Percentiles rank a stretch among this genome's conserved stretches.
Evolutionary conservation across 2,329 filamentous ascomycete species (phyloP).

Genomic region (Penicillium frequentans): DNA sequence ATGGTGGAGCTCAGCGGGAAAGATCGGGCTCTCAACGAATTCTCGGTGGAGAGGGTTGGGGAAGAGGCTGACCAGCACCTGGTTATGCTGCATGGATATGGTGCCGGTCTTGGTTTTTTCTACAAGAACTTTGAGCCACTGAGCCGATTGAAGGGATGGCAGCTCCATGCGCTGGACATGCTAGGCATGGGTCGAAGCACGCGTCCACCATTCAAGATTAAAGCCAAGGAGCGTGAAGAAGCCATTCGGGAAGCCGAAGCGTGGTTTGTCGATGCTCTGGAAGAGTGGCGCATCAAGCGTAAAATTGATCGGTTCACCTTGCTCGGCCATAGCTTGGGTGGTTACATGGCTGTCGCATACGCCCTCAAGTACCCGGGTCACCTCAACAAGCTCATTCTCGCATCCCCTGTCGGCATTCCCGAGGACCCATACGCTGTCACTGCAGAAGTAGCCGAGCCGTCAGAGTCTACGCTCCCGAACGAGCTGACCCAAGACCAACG

Average conservation of each 20-base stretch:
- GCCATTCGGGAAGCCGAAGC: slow-evolving; percentile 87
- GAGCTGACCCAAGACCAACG: slow-evolving; percentile 78
- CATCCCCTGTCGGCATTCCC: slow-evolving; percentile 90
- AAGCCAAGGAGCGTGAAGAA: slow-evolving; percentile 74
- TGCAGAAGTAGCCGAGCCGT: slow-evolving; percentile 75
- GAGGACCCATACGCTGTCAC: slow-evolving; percentile 89
- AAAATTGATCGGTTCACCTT: slow-evolving; percentile 93
- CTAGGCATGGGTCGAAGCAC: slow-evolving; percentile 91
- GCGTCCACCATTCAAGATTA: slow-evolving; percentile 79
- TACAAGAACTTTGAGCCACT: slow-evolving; percentile 96
- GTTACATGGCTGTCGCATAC: slow-evolving; percentile 93
- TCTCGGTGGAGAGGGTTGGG: slow-evolving; percentile 79
- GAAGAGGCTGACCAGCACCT: slow-evolving; percentile 81
- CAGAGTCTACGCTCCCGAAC: slow-evolving; percentile 69
- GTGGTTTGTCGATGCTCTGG: slow-evolving; percentile 94
- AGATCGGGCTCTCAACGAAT: slow-evolving; percentile 86
- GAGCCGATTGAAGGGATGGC: slow-evolving; percentile 76
- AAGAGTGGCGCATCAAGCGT: slow-evolving; percentile 88
- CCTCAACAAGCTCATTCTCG: slow-evolving; percentile 93
- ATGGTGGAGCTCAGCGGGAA: slow-evolving; percentile 84
- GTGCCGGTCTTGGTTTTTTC: slow-evolving; percentile 93
- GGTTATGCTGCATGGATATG: slow-evolving; percentile 96
- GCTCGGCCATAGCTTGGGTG: slow-evolving; percentile 88
- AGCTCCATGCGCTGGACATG: slow-evolving; percentile 90
- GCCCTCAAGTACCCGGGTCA: slow-evolving; percentile 93